A percentile compares a stretch with the other conserved stretches of the same genome.
phyloP scores from a whole-genome alignment of 306 rosid species.

The Cicer cuneatum region DNA sequence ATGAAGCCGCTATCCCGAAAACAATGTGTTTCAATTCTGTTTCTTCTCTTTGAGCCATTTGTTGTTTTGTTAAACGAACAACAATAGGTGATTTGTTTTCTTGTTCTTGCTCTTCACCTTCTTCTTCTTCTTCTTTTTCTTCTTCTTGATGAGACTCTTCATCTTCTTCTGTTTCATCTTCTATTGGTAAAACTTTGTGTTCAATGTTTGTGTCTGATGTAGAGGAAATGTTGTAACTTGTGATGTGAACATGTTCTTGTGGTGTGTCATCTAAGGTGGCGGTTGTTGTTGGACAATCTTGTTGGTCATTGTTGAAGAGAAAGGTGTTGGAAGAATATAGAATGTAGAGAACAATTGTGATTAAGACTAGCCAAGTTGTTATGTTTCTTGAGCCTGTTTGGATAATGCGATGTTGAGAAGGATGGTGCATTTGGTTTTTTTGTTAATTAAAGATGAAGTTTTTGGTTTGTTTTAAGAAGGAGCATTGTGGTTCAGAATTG shows the following conservation, averaged over 20 bases:
- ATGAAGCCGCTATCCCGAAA: constrained; percentile 87
- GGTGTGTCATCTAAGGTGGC: constrained; percentile 39
- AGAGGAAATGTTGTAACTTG: constrained; percentile 46
- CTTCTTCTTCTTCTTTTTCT: background rate
- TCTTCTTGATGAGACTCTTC: background rate
- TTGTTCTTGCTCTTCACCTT: background rate
- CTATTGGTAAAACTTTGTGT: constrained; percentile 15
- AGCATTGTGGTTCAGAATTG: constrained; percentile 39
- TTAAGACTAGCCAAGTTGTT: constrained; percentile 59
- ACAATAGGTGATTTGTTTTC: constrained; percentile 33
- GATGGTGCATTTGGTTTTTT: constrained; percentile 44
- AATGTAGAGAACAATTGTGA: constrained; percentile 54
- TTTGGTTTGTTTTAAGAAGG: constrained; percentile 29
- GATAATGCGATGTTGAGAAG: constrained; percentile 48
- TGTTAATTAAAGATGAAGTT: constrained; percentile 10
- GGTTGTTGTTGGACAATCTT: constrained; percentile 52
- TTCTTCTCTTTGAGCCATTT: constrained; percentile 41
- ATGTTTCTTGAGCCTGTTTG: constrained; percentile 52
- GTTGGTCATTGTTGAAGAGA: constrained; percentile 56
- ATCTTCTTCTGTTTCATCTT: background rate
- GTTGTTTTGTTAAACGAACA: constrained; percentile 33
- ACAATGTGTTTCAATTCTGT: constrained; percentile 73
- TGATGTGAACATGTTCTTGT: constrained; percentile 43
- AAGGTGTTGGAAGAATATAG: constrained; percentile 64
- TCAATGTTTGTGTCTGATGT: background rate